Conservation (phyloP, 352 stramenopile genomes). For the Sclerospora graminicola region DNA sequence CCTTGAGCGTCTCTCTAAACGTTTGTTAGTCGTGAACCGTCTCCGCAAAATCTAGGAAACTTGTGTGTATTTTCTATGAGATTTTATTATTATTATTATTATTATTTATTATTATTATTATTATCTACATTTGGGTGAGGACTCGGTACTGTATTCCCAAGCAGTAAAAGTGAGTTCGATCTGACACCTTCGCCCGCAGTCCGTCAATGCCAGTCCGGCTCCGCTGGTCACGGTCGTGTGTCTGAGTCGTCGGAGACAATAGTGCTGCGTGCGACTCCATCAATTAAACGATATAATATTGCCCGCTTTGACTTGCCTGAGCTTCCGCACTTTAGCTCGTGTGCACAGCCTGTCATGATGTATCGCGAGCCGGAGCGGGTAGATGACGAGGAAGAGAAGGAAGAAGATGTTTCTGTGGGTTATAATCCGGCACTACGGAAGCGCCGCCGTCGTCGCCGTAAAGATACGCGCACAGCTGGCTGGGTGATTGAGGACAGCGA, state of each 20-base stretch:
- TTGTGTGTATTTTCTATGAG: too few relatives aligned
- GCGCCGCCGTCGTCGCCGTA: constrained; percentile 60
- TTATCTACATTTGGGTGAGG: too few relatives aligned
- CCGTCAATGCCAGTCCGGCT: not conserved
- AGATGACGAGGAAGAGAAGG: constrained; percentile 73
- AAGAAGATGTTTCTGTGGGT: constrained; percentile 53
- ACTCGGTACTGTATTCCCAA: too few relatives aligned
- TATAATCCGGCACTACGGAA: constrained; percentile 72
- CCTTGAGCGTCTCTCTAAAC: too few relatives aligned
- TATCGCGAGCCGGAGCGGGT: constrained; percentile 75
- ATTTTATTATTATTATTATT: too few relatives aligned
- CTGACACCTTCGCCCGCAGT: not conserved
- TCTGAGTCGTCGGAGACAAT: constrained; percentile 40
- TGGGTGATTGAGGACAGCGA: constrained; percentile 84
- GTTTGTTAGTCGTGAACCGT: too few relatives aligned
- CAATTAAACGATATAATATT: constrained; percentile 85
- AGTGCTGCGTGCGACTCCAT: constrained; percentile 70
- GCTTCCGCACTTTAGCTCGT: constrained; percentile 47
- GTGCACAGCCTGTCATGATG: constrained; percentile 79
- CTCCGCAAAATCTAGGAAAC: too few relatives aligned
- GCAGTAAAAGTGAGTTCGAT: constrained; percentile 13
- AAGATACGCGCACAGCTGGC: constrained; percentile 60
- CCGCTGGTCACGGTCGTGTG: not conserved
- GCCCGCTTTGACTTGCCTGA: constrained; percentile 67
- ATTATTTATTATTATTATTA: too few relatives aligned